phyloP scores from a whole-genome alignment of 345 rosid species.

The Citrus sp. region DNA sequence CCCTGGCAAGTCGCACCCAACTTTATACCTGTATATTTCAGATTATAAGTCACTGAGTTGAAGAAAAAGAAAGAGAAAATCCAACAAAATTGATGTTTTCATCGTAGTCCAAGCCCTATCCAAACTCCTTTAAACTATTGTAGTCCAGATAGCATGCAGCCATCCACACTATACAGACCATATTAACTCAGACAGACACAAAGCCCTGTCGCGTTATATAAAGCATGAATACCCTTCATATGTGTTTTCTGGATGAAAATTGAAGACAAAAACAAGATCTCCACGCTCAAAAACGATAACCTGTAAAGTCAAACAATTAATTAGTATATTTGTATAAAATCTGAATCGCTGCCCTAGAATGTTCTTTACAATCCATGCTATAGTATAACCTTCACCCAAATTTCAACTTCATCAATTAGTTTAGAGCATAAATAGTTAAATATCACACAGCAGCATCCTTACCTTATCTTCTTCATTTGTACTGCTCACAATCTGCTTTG shows the following conservation, averaged over 20 bases:
- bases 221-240: slow-evolving; percentile 55
- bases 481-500: slow-evolving; percentile 74
- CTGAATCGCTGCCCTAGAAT: neutral
- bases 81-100: neutral
- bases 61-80: neutral
- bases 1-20: slow-evolving; percentile 81
- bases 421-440: neutral
- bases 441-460: neutral
- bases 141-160: neutral
- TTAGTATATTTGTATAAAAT: neutral
- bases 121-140: neutral
- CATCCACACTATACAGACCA: neutral
- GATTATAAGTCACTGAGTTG: neutral
- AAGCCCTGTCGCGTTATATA: neutral
- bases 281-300: slow-evolving; percentile 78
- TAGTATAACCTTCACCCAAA: neutral
- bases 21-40: slow-evolving; percentile 58
- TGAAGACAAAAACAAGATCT: slow-evolving; percentile 72
- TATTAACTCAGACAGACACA: neutral
- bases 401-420: neutral
- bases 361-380: neutral
- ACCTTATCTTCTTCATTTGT: slow-evolving; percentile 69
- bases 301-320: slow-evolving; percentile 32
- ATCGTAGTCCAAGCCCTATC: neutral
- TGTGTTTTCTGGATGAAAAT: slow-evolving; percentile 66